Percentiles rank a stretch among this genome's conserved stretches.
These are phyloP conservation scores for Neurospora sp. DNA, from an alignment of 495 filamentous ascomycete genomes.

Conservation along the genomic window DNA sequence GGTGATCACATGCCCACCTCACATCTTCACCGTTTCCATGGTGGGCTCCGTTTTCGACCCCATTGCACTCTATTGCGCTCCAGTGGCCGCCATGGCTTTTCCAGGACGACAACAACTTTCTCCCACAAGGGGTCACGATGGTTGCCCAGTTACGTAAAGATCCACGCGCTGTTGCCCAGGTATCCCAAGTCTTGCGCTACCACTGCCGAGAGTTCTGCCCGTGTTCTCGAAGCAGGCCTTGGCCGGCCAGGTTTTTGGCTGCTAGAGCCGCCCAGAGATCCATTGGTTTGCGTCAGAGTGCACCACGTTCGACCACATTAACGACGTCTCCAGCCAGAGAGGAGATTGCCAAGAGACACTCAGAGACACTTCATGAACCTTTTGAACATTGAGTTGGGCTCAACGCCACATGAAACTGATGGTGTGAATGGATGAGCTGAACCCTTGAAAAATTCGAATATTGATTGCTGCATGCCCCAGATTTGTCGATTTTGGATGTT, in stretches of 20 bases:
- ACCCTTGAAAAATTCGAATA: background rate
- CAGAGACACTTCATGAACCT: background rate
- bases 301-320: background rate
- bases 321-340: background rate
- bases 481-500: background rate
- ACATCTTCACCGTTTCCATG: background rate
- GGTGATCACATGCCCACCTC: conserved; percentile 15
- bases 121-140: conserved; percentile 9
- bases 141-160: conserved; percentile 18
- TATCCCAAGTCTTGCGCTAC: conserved; percentile 4
- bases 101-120: background rate
- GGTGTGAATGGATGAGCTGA: background rate
- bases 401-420: background rate
- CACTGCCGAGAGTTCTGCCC: background rate
- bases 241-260: background rate
- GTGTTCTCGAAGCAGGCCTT: background rate
- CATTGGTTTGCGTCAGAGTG: background rate
- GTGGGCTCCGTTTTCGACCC: background rate
- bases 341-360: background rate
- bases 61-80: background rate
- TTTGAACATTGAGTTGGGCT: background rate
- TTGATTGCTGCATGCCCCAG: background rate
- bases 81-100: background rate
- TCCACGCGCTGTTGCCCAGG: conserved; percentile 3
- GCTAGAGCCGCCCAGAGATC: background rate